These are phyloP conservation scores for Solanum clarkiae DNA, from an alignment of 257 asterid genomes.

Conservation along the genomic window DNA sequence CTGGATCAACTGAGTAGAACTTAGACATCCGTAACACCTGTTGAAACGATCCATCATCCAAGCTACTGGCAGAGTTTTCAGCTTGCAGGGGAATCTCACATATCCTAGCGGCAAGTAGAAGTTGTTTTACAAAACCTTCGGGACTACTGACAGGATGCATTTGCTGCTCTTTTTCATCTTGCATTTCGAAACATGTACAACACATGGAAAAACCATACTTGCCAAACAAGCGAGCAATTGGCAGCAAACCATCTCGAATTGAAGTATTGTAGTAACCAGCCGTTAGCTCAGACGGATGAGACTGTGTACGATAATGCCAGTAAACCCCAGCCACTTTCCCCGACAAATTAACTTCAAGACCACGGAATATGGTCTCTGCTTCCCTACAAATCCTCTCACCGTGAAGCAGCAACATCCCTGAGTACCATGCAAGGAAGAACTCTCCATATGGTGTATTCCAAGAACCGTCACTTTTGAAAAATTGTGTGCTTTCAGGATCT, in stretches of 20 bases:
- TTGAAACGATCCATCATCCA: slow-evolving; percentile 47
- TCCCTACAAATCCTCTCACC: slow-evolving; percentile 70
- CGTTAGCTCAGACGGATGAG: slow-evolving; percentile 61
- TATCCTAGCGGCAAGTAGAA: slow-evolving; percentile 33
- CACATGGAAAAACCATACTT: slow-evolving; percentile 44
- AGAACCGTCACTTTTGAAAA: slow-evolving; percentile 42
- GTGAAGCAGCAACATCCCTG: slow-evolving; percentile 52
- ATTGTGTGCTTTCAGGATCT: slow-evolving; percentile 40
- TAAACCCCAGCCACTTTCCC: slow-evolving; percentile 54
- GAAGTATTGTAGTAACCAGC: slow-evolving; percentile 59
- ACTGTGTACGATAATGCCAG: slow-evolving; percentile 42
- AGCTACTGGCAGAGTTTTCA: slow-evolving; percentile 31
- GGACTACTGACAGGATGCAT: slow-evolving; percentile 39
- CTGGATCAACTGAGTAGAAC: slow-evolving; percentile 35
- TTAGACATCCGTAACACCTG: slow-evolving; percentile 55
- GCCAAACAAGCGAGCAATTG: slow-evolving; percentile 48
- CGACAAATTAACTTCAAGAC: slow-evolving; percentile 38
- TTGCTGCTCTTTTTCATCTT: slow-evolving; percentile 36
- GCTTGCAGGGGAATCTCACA: slow-evolving; percentile 52
- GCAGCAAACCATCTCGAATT: slow-evolving; percentile 39
- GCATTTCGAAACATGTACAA: slow-evolving; percentile 57
- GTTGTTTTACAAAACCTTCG: slow-evolving; percentile 47
- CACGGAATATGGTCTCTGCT: slow-evolving; percentile 50
- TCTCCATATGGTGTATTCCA: slow-evolving; percentile 56
- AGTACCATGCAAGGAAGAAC: slow-evolving; percentile 75